Percentiles rank a stretch among this genome's conserved stretches.
These are phyloP conservation scores for Beauveria bassiana DNA, from an alignment of 2,329 filamentous ascomycete genomes.

Conservation along the genomic window DNA sequence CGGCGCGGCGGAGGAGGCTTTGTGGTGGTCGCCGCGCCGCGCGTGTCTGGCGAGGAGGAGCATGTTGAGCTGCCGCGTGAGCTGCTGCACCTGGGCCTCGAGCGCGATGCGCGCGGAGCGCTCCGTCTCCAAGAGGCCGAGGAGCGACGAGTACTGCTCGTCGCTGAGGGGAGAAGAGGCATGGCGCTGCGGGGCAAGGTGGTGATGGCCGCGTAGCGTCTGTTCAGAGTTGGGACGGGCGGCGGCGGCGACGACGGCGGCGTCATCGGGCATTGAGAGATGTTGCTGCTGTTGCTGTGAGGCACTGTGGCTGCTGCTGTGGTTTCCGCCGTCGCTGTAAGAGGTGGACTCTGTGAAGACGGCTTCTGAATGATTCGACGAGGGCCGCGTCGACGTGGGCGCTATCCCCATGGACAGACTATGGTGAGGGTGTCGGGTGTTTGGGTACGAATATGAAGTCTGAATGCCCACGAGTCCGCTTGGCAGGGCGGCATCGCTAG, in stretches of 20 bases:
- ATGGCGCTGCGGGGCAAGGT: conserved; percentile 24
- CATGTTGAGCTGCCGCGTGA: conserved; percentile 42
- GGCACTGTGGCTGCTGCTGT: not conserved
- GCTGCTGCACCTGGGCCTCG: conserved; percentile 46
- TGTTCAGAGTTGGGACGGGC: conserved; percentile 30
- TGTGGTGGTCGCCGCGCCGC: not conserved
- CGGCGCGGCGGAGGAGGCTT: not conserved
- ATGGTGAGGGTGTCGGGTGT: not conserved
- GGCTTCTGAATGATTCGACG: not conserved
- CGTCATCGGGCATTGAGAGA: no score
- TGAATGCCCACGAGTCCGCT: not conserved
- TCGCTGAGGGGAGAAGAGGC: conserved; percentile 24
- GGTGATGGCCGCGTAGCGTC: not conserved
- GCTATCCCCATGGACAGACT: conserved; percentile 8
- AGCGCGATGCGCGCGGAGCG: conserved; percentile 47
- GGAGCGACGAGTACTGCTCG: conserved; percentile 43
- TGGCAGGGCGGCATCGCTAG: not conserved
- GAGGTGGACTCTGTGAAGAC: not conserved
- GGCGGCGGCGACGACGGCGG: not conserved
- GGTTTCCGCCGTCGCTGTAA: not conserved
- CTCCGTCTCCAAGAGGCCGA: conserved; percentile 48
- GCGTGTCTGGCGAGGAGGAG: conserved; percentile 14
- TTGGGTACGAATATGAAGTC: not conserved
- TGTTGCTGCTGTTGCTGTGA: not conserved
- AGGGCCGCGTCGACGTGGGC: not conserved